Percentiles rank a stretch among this genome's conserved stretches.
Evolutionary conservation across 441 rosid species (phyloP).

Genomic region (Mallotus repandus): DNA sequence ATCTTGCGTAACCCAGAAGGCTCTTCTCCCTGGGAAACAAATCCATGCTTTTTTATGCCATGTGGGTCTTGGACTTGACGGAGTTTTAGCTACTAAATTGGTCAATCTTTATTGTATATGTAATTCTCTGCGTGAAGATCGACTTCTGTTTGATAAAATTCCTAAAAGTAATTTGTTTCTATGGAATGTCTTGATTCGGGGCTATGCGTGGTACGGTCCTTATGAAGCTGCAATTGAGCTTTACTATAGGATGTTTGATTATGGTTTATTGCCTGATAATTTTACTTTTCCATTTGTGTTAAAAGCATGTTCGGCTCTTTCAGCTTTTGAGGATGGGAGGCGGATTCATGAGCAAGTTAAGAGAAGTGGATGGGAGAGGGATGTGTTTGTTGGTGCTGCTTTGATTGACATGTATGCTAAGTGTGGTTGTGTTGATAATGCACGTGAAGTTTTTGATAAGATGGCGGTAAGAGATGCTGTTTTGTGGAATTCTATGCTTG

Average conservation of each 20-base stretch:
- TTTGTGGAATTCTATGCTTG: slow-evolving; percentile 66
- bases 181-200: slow-evolving; percentile 42
- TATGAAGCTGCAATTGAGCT: slow-evolving; percentile 29
- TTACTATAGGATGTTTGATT: slow-evolving; percentile 27
- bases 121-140: slow-evolving; percentile 27
- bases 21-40: slow-evolving; percentile 30
- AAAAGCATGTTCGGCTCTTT: slow-evolving; percentile 44
- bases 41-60: slow-evolving; percentile 31
- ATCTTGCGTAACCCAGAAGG: slow-evolving; percentile 28
- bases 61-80: slow-evolving; percentile 24
- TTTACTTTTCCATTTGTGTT: slow-evolving; percentile 70
- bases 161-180: slow-evolving; percentile 32
- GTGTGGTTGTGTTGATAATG: slow-evolving; percentile 41
- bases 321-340: slow-evolving; percentile 46
- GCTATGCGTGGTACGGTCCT: slow-evolving; percentile 39
- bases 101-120: slow-evolving; percentile 32
- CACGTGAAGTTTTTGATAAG: slow-evolving; percentile 59
- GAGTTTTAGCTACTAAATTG: slow-evolving; percentile 26
- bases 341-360: slow-evolving; percentile 61
- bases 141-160: slow-evolving; percentile 38
- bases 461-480: slow-evolving; percentile 58
- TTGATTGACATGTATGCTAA: slow-evolving; percentile 60
- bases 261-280: slow-evolving; percentile 31
- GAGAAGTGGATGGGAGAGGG: slow-evolving; percentile 49
- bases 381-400: slow-evolving; percentile 57